phyloP scores from a whole-genome alignment of 2,329 filamentous ascomycete species.

The Penicillium hordei region DNA sequence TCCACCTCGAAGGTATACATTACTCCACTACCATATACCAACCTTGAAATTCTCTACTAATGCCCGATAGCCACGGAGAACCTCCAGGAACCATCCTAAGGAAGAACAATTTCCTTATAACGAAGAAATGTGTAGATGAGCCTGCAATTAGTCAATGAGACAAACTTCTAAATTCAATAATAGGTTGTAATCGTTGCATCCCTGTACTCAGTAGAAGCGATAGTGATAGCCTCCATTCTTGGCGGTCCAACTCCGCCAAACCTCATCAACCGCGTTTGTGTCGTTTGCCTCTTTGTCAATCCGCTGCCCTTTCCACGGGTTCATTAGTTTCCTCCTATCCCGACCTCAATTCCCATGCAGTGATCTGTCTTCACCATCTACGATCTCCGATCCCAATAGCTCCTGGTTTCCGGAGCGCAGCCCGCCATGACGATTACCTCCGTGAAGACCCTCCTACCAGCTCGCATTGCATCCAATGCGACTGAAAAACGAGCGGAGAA shows the following conservation, averaged over 20 bases:
- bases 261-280: conserved; percentile 12
- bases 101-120: conserved; percentile 25
- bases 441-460: conserved; percentile 37
- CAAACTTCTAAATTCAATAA: neutral
- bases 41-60: neutral
- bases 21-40: neutral
- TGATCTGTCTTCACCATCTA: conserved; percentile 8
- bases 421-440: conserved; percentile 48
- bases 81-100: conserved; percentile 70
- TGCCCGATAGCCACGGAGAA: conserved; percentile 72
- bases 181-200: neutral
- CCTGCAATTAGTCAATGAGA: conserved; percentile 10
- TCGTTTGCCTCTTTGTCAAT: conserved; percentile 1
- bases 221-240: conserved; percentile 14
- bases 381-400: conserved; percentile 17
- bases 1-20: conserved; percentile 84
- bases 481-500: conserved; percentile 53
- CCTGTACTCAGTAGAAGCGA: neutral
- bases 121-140: conserved; percentile 13
- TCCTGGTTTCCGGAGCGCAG: conserved; percentile 26
- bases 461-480: conserved; percentile 42
- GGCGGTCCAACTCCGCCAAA: conserved; percentile 15
- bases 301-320: neutral
- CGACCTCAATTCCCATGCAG: conserved; percentile 12
- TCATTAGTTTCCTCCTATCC: neutral